Evolutionary conservation across 371 early-diverging fungal genomes (phyloP).

Genomic region (Hamiltosporidium magnivora): DNA sequence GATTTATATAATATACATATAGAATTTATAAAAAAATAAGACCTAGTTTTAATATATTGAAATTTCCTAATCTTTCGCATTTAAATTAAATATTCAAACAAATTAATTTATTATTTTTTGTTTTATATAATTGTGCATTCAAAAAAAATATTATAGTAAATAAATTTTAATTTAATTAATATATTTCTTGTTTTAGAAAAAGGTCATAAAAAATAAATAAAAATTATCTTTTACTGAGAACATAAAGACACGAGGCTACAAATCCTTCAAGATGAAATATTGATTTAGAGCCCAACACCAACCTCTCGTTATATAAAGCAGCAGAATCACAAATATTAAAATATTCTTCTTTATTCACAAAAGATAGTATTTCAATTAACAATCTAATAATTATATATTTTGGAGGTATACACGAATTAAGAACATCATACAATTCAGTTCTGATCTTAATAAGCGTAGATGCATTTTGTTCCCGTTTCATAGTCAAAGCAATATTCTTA

Average conservation of each 20-base stretch:
- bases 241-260: constrained; percentile 68
- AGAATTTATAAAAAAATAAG: too few species aligned
- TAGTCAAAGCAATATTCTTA: constrained; percentile 60
- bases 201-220: too few species aligned
- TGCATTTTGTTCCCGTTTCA: constrained; percentile 62
- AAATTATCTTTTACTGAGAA: not conserved
- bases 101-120: too few species aligned
- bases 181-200: too few species aligned
- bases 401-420: constrained; percentile 74
- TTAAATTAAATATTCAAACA: too few species aligned
- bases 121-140: too few species aligned
- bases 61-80: too few species aligned
- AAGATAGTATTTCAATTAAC: constrained; percentile 11
- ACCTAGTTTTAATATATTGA: too few species aligned
- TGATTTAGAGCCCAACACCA: constrained; percentile 71
- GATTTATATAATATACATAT: too few species aligned
- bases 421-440: constrained; percentile 66
- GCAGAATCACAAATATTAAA: constrained; percentile 30
- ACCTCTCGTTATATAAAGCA: constrained; percentile 58
- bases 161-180: too few species aligned
- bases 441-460: constrained; percentile 63
- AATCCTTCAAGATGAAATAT: constrained; percentile 95
- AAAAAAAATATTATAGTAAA: too few species aligned
- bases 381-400: constrained; percentile 63
- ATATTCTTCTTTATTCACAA: not conserved